These are phyloP conservation scores for Lipomyces yarrowii DNA, from an alignment of 1,139 yeast species.

Conservation along the genomic window DNA sequence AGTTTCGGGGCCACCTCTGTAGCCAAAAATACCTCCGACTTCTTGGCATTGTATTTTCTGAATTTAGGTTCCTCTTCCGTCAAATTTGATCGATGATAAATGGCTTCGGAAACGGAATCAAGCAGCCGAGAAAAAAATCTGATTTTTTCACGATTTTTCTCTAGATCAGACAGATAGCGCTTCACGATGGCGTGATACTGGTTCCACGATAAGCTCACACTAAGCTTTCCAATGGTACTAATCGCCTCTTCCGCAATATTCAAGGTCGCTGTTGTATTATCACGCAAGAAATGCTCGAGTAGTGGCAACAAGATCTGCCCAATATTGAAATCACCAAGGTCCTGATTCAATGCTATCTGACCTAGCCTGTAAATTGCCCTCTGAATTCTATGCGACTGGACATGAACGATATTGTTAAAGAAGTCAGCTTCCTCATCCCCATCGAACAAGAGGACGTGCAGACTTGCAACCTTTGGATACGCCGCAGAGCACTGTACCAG, in stretches of 20 bases:
- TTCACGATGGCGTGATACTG: conserved; percentile 77
- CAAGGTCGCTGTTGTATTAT: conserved; percentile 57
- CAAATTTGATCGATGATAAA: conserved; percentile 39
- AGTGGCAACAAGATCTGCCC: conserved; percentile 84
- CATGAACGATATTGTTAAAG: conserved; percentile 76
- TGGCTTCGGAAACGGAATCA: conserved; percentile 63
- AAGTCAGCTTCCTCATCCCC: conserved; percentile 87
- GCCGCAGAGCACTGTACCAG: conserved; percentile 55
- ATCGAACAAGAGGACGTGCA: conserved; percentile 63
- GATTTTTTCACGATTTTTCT: conserved; percentile 54
- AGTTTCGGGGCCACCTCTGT: conserved; percentile 66
- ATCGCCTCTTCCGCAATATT: conserved; percentile 76
- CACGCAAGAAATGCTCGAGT: conserved; percentile 67
- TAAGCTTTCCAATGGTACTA: conserved; percentile 60
- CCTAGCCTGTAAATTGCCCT: conserved; percentile 71
- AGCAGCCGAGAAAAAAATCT: conserved; percentile 65
- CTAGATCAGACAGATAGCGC: conserved; percentile 66
- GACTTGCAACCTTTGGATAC: conserved; percentile 61
- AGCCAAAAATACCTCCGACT: conserved; percentile 56
- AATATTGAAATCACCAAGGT: conserved; percentile 59
- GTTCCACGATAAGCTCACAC: conserved; percentile 68
- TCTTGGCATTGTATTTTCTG: conserved; percentile 38
- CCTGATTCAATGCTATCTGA: conserved; percentile 43
- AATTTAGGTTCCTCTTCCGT: conserved; percentile 9
- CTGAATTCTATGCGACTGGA: conserved; percentile 84